Evolutionary conservation across 257 asterid species (phyloP), one percentile per base, ranked within the genome.

Genomic region (Solanum verrucosum): DNA sequence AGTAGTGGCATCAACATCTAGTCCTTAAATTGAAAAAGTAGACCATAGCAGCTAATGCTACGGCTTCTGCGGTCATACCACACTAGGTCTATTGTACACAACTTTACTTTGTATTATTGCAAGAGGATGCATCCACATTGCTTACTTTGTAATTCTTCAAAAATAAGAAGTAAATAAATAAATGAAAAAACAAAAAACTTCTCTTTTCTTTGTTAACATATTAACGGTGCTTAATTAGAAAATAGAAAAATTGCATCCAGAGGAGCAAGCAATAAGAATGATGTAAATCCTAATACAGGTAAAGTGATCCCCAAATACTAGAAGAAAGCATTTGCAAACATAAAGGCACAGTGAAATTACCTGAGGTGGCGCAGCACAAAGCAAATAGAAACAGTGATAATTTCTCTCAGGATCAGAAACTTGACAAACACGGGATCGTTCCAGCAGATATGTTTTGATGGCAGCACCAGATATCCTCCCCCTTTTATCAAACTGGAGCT

Each of bases 391-490:
- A 89, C 99, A 96, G 83, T 96, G 99, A 90, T 96, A 96, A 92
- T 94, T 96, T 90, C 99, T 95, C 91, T 96, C 99, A 79, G 98
- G 98, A 90, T 96, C 98, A 44, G 98, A 95, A 85, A 94, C 92
- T 92, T 95, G 99, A 88, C 97, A 94, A 87, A 96, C 99, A 52
- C 99, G 98, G 7, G 99, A 96, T 89, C 98, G 92, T 92, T 96
- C 99, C 92, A 96, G 92, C 90, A 96, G 92, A 92, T 96, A 96
- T 52, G 99, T 96, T 92, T 97, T 93, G 88, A 96, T 96, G 70
- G 99, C 99, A 40, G 99, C 99, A 88, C 99, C 99, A 10, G 98
- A 95, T 49, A 96, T 96, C 89, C 94, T 93, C 44, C 96, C 96
- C 75, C 86, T 87, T 42, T 84, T 56, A 89, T 96, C 95, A 90